Evolutionary conservation across 352 stramenopile species (phyloP).

Genomic region (Phytophthora constricta): DNA sequence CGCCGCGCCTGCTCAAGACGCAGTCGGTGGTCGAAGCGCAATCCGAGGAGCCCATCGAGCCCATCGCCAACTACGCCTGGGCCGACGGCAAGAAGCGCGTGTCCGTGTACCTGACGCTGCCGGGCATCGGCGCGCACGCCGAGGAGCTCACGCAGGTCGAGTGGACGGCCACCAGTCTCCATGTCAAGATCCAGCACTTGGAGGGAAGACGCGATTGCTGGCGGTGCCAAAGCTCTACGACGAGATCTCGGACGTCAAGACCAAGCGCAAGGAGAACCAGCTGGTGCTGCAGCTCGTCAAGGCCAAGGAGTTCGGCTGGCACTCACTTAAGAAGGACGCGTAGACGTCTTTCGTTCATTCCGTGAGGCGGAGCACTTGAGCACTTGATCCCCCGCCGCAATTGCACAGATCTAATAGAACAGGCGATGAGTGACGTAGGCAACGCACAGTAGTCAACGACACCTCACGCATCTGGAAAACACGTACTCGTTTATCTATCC

Average conservation of each 20-base stretch:
- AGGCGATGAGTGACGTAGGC: conserved; percentile 23
- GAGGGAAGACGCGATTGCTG: conserved; percentile 77
- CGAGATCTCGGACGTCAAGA: conserved; percentile 81
- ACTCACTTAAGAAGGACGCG: conserved; percentile 85
- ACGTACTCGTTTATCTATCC: conserved; percentile 22
- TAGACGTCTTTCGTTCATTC: conserved; percentile 32
- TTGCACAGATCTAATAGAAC: conserved; percentile 25
- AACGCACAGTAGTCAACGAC: conserved; percentile 5
- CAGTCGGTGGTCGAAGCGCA: conserved; percentile 35
- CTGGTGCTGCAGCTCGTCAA: conserved; percentile 82
- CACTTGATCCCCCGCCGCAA: no score
- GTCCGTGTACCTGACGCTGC: conserved; percentile 78
- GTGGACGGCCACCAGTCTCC: conserved; percentile 65
- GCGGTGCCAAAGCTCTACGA: conserved; percentile 77
- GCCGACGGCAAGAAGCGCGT: conserved; percentile 82
- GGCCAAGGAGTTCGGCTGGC: conserved; percentile 79
- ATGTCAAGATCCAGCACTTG: conserved; percentile 67
- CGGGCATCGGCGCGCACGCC: conserved; percentile 60
- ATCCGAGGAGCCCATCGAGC: conserved; percentile 47
- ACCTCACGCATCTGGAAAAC: conserved; percentile 31
- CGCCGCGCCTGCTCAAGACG: conserved; percentile 75
- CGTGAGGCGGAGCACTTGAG: no score
- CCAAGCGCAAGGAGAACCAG: conserved; percentile 83
- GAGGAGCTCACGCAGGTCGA: conserved; percentile 74
- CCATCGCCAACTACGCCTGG: conserved; percentile 85